phyloP scores from a whole-genome alignment of 2,329 filamentous ascomycete genomes.

The Monilinia polystroma region DNA sequence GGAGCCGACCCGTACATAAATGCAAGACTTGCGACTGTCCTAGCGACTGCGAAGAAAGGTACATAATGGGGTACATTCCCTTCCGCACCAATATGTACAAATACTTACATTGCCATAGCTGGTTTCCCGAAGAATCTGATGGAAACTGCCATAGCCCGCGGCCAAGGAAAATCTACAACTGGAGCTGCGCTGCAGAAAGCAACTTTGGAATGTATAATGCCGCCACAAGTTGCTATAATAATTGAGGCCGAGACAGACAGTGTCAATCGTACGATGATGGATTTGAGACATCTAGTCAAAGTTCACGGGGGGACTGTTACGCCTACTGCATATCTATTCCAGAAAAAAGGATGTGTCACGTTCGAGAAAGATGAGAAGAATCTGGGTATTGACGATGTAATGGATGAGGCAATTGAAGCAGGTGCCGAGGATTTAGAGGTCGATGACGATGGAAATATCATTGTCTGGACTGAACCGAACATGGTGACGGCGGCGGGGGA shows the following conservation, averaged over 20 bases:
- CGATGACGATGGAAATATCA: conserved; percentile 66
- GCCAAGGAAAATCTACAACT: conserved; percentile 75
- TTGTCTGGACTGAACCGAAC: conserved; percentile 68
- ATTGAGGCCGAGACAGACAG: conserved; percentile 85
- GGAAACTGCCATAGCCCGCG: conserved; percentile 81
- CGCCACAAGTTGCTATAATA: conserved; percentile 69
- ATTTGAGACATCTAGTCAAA: conserved; percentile 71
- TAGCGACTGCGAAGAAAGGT: conserved; percentile 78
- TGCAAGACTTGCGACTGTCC: conserved; percentile 68
- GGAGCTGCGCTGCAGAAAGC: conserved; percentile 76
- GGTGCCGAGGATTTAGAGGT: conserved; percentile 72
- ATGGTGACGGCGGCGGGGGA: conserved; percentile 64
- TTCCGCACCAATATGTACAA: conserved; percentile 22
- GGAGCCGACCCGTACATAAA: conserved; percentile 74
- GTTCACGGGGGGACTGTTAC: conserved; percentile 67
- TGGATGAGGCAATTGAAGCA: conserved; percentile 81
- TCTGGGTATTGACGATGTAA: conserved; percentile 61
- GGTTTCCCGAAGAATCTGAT: conserved; percentile 83
- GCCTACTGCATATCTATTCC: conserved; percentile 81
- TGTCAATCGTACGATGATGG: conserved; percentile 69
- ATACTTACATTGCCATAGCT: conserved; percentile 45
- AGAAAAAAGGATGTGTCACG: conserved; percentile 71
- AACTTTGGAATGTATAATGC: conserved; percentile 77
- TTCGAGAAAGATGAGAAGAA: conserved; percentile 59
- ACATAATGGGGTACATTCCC: conserved; percentile 38